Evolutionary conservation across 2,329 filamentous ascomycete species (phyloP).

Genomic region (Lecanicillium sp.): DNA sequence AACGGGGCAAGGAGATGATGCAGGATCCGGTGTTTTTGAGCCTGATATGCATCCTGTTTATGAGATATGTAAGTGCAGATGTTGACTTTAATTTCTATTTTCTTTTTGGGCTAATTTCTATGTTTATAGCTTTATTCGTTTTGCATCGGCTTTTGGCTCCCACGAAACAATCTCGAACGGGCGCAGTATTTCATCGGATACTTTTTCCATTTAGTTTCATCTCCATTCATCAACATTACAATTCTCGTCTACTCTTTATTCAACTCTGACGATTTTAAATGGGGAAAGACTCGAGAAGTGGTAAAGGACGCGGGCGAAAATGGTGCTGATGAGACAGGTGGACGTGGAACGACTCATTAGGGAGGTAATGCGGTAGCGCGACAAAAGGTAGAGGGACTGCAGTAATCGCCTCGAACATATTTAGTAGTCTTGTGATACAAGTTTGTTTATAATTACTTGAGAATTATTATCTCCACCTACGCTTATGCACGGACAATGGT

Average conservation of each 20-base stretch:
- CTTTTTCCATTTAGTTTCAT: slow-evolving; percentile 26
- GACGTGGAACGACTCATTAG: slow-evolving; percentile 14
- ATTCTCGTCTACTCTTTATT: slow-evolving; percentile 32
- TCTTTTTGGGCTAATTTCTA: slow-evolving; percentile 2
- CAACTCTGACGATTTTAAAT: slow-evolving; percentile 36
- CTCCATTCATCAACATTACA: slow-evolving; percentile 34
- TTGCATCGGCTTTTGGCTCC: slow-evolving; percentile 33
- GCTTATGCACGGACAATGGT: no score
- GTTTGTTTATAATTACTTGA: background rate
- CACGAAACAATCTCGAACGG: slow-evolving; percentile 28
- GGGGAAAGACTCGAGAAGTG: slow-evolving; percentile 36
- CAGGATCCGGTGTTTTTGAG: slow-evolving; percentile 26
- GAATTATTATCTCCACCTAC: no score
- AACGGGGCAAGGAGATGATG: slow-evolving; percentile 23
- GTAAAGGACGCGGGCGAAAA: slow-evolving; percentile 17
- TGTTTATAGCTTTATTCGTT: slow-evolving; percentile 27
- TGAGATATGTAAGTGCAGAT: slow-evolving; percentile 35
- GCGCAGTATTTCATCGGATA: slow-evolving; percentile 30
- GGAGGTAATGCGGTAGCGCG: no score
- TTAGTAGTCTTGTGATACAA: no score
- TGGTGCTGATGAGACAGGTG: slow-evolving; percentile 11
- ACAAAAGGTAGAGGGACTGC: no score
- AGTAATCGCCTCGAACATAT: no score
- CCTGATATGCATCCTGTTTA: slow-evolving; percentile 27
- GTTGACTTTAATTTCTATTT: slow-evolving; percentile 5